Base-by-base conservation (phyloP, 768 basidiomycete genomes). In the Hortiboletus flavorubellus region DNA sequence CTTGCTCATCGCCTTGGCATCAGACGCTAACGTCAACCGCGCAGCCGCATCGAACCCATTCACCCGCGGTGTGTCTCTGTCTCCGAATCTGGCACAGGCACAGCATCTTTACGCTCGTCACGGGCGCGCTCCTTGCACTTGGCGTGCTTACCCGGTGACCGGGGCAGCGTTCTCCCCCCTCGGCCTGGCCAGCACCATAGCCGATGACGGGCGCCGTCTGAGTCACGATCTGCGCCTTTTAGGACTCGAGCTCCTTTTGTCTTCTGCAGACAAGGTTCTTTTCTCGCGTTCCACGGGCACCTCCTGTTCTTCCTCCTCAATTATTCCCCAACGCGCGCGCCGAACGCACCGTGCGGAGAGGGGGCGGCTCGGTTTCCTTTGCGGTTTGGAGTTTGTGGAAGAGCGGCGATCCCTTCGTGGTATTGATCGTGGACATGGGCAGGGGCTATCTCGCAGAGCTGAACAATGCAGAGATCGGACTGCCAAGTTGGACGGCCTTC, bases 401-500 rank as follows among this genome's bases (percentile, higher is more conserved):
- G 33, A 67, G 71, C 31, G 66, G 68, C 26, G 65, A 72, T 51
- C 69, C 73, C 49, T 63, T 77, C 30, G 72, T 65, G 9, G 66
- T 63, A 16, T 71, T 75, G 21, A 76, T 79, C 7, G 78, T 81
- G 18, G 78, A 79, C 72, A 93, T 88, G 47, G 96, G 75, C 39
- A 97, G 76, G 0, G 94, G 94, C 69, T 93, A 90, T 54, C 88
- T 80, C 8, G 94, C 94, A 3, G 92, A 93, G 61, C 83, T 88
- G 63, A 99, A 80, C 46, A 99, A 74, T 3, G 91, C 92, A 30
- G 91, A 91, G 56, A 99, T 95, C 1, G 97, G 97, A 58, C 89
- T 91, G 41, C 91, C 93, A 7, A 95, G 96, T 66, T 94, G 92
- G 2, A 98, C 91, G 2, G 94, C 97, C 64, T 89, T 87, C 75